These are phyloP conservation scores for Ceratocystis cacaofunesta DNA, from an alignment of 2,329 filamentous ascomycete genomes.

Conservation along the genomic window DNA sequence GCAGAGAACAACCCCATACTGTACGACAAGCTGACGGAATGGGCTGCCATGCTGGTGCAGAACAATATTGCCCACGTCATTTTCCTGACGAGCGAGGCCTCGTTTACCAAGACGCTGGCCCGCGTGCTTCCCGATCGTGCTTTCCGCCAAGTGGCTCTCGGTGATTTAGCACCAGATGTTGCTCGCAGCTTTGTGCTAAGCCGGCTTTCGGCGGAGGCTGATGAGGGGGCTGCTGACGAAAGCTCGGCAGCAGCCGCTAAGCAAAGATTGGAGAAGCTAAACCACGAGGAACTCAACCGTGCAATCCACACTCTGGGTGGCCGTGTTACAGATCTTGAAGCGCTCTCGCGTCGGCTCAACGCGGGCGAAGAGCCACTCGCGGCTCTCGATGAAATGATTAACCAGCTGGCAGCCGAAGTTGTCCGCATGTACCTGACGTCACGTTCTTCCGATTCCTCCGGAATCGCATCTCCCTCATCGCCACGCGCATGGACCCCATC, in stretches of 20 bases:
- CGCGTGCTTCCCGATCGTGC: slow-evolving; percentile 83
- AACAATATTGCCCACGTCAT: slow-evolving; percentile 87
- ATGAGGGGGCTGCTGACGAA: slow-evolving; percentile 26
- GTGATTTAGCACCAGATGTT: slow-evolving; percentile 72
- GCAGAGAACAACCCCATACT: slow-evolving; percentile 46
- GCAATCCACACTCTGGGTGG: slow-evolving; percentile 76
- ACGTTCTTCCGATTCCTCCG: slow-evolving; percentile 17
- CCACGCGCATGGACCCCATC: slow-evolving; percentile 54
- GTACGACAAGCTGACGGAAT: slow-evolving; percentile 72
- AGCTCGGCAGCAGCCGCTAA: slow-evolving; percentile 24
- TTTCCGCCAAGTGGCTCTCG: slow-evolving; percentile 71
- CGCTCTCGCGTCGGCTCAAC: slow-evolving; percentile 77
- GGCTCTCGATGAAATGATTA: slow-evolving; percentile 77
- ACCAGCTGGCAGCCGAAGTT: slow-evolving; percentile 78
- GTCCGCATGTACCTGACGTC: slow-evolving; percentile 70
- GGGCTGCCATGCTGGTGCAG: slow-evolving; percentile 73
- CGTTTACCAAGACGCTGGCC: slow-evolving; percentile 73
- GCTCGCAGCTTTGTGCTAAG: slow-evolving; percentile 83
- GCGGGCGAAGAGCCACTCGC: slow-evolving; percentile 67
- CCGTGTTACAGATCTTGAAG: slow-evolving; percentile 88
- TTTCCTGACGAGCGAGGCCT: slow-evolving; percentile 79
- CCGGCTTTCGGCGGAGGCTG: slow-evolving; percentile 37
- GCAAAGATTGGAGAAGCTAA: slow-evolving; percentile 20
- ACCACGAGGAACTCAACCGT: slow-evolving; percentile 59
- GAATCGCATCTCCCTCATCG: background rate